These are phyloP conservation scores for Symbiodinium pilosum DNA, from an alignment of 73 alveolate genomes.

Conservation along the genomic window DNA sequence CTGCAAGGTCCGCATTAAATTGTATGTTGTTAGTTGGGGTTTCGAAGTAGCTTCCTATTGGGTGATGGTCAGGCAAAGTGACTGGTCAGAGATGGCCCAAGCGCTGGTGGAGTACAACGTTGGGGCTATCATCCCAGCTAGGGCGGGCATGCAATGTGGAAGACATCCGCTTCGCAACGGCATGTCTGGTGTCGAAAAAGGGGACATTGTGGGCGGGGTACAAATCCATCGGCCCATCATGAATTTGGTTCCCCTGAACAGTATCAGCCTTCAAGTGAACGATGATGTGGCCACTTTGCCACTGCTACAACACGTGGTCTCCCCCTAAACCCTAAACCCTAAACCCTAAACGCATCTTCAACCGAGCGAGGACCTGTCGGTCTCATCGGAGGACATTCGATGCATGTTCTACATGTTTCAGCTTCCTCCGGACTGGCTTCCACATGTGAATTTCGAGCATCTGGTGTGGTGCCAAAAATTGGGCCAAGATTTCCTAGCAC, in stretches of 20 bases:
- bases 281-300: slow-evolving; percentile 19
- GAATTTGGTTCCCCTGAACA: slow-evolving; percentile 22
- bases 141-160: not conserved
- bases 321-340: too few species aligned
- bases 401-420: slow-evolving; percentile 12
- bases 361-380: not conserved
- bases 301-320: not conserved
- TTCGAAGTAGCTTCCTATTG: too few species aligned
- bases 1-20: too few species aligned
- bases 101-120: not conserved
- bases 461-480: too few species aligned
- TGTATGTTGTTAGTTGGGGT: too few species aligned
- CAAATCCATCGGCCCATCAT: not conserved
- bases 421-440: not conserved
- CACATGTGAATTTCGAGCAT: not conserved
- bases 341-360: too few species aligned
- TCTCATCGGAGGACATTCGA: not conserved
- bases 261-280: not conserved
- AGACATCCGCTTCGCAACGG: not conserved
- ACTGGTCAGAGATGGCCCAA: not conserved
- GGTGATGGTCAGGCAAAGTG: not conserved
- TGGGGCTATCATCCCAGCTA: not conserved
- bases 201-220: not conserved
- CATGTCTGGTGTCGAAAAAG: not conserved
- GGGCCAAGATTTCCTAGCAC: too few species aligned